phyloP scores from a whole-genome alignment of 1,139 yeast genomes.

The Saccharomyces hybrid region DNA sequence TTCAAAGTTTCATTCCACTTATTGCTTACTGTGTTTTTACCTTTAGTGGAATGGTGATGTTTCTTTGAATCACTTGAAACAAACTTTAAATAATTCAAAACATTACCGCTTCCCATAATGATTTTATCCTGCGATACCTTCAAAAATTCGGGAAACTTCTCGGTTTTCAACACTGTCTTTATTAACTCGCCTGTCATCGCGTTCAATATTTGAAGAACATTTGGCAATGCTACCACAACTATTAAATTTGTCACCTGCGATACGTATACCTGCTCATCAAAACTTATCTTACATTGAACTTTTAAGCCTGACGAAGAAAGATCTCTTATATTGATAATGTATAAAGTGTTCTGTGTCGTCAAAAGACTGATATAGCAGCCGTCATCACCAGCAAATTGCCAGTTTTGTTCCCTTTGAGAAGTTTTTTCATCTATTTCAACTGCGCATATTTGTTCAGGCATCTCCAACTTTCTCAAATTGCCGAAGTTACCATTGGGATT shows the following conservation, averaged over 20 bases:
- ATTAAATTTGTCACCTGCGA: constrained; percentile 37
- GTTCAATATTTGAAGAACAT: constrained; percentile 56
- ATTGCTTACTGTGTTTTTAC: constrained; percentile 16
- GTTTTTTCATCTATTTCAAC: constrained; percentile 31
- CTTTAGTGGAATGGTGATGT: constrained; percentile 2
- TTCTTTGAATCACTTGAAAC: constrained; percentile 5
- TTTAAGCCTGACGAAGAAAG: constrained; percentile 14
- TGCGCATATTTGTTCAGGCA: constrained; percentile 39
- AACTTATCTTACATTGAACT: constrained; percentile 19
- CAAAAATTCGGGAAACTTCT: constrained; percentile 27
- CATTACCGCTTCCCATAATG: constrained; percentile 26
- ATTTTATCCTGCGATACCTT: constrained; percentile 29
- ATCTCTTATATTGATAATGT: constrained; percentile 38
- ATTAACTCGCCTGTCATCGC: constrained; percentile 38
- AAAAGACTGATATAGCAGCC: constrained; percentile 45
- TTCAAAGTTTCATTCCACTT: constrained; percentile 27
- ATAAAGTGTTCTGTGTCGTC: constrained; percentile 34
- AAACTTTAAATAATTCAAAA: constrained; percentile 27
- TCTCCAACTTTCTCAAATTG: constrained; percentile 27
- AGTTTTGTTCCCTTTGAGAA: constrained; percentile 23
- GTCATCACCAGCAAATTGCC: constrained; percentile 46
- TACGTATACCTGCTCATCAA: constrained; percentile 27
- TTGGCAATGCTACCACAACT: constrained; percentile 57
- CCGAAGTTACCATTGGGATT: constrained; percentile 26
- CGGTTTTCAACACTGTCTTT: constrained; percentile 27